Evolutionary conservation across 495 filamentous ascomycete species (phyloP), one percentile per base, ranked within the genome.

Genomic region (Aspergillus cavernicola): DNA sequence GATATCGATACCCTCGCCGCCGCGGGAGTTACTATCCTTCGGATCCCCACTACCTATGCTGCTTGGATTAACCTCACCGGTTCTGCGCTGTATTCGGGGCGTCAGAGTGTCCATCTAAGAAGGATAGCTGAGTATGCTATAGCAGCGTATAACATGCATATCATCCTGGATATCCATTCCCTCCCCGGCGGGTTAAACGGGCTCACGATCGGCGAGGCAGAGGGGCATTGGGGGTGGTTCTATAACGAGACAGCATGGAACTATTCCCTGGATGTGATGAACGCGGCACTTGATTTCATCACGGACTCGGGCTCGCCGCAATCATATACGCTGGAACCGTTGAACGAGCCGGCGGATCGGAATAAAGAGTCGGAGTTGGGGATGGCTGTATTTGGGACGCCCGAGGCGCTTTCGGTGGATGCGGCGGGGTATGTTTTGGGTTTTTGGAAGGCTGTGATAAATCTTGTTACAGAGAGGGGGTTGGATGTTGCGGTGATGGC

Each of bases 101-200:
- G 61, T 16, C 64, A 71, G 29, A 58, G 57, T n/a, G 20, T 31
- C 6, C 48, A 66, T 26, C 43, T 68, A 8, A 50, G 48, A 9
- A 22, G 48, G 10, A 67, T 71, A 6, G 47, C 68, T 0, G 50
- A 55, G 13, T 60, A 71, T 31, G 64, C 68, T 1, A 68, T 66
- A 29, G 26, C 38, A 10, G 53, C 52, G 16, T 56, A 71, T 35
- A 47, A 35, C 16, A 71, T 68, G 66, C 68, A 64, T 18, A 52
- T 71, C 33, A 52, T 68, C 4, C n/a, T 71, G 13, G 66, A 68
- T 18, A 42, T 68, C 9, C 66, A 71, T 44, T 67, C 61, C 0
- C 60, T 71, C 1, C 68, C 66, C 0, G 68, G 64, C 10, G 66
- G 68, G 0, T 52, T 55, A 0, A 69, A 67, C 26, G 64, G 66